Base-by-base conservation (phyloP, 2,329 filamentous ascomycete species). In the Mariannaea elegans region DNA sequence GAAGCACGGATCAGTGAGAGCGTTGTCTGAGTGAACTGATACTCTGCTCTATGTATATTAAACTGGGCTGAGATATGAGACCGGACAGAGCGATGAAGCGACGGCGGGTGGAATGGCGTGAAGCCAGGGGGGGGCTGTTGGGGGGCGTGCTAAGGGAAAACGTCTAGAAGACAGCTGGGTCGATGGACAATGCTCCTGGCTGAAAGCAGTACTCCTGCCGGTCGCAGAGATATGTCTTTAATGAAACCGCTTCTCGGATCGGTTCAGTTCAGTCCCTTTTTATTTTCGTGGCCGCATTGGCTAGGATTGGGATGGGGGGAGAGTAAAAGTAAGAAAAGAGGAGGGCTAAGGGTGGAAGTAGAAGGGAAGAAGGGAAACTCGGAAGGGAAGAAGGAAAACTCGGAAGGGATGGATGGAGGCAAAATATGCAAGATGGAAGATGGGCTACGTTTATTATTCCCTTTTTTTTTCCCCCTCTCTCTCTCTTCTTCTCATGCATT, bases 21-120 rank as follows among this genome's bases (percentile, higher is more conserved):
- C 12, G 32, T 36, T 60, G 52, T 45, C 42, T 27, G 42, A 36
- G 32, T 34, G 31, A 38, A 23, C 38, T 42, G 44, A 46, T 36
- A 29, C 61, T 23, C 16, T 23, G 54, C 68, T 56, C 53, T 51
- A 39, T 16, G 7, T n/a, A 32, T 32, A 29, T 44, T 54, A 51
- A 55, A 54, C 50, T 68, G 62, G 66, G 66, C 66, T 69, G 61
- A 69, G 64, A 66, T 68, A 58, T 69, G 67, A 69, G 67, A 69
- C 65, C 67, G 67, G 67, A 51, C 56, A 69, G 36, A 56, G 58
- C 57, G 64, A 59, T 47, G 50, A 64, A 62, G 42, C 42, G 47
- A 48, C 52, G 53, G 53, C 9, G 36, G 56, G 53, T 9, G 31
- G 49, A 23, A 59, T 42, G 49, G 56, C 44, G 56, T 44, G 56